phyloP scores from a whole-genome alignment of 345 rosid genomes.

The Sisymbrium irio region DNA sequence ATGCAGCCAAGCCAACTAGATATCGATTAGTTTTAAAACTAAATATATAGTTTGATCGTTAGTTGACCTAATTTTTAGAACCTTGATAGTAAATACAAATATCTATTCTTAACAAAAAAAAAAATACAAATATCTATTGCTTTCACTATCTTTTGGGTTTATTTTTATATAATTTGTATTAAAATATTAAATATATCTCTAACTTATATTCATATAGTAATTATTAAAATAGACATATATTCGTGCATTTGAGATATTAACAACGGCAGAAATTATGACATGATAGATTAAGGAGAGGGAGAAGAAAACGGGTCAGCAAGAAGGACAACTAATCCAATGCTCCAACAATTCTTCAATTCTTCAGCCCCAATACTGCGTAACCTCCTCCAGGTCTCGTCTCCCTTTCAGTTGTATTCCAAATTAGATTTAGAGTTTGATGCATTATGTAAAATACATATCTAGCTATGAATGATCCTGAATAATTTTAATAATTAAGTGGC shows the following conservation, averaged over 20 bases:
- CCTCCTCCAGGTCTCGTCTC: conserved; percentile 46
- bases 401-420: neutral
- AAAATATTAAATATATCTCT: too few relatives aligned
- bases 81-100: too few relatives aligned
- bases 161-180: too few relatives aligned
- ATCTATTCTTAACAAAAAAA: too few relatives aligned
- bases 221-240: neutral
- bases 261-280: neutral
- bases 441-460: neutral
- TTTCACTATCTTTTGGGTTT: neutral
- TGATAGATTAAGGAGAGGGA: conserved; percentile 74
- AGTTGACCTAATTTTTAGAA: neutral
- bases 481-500: neutral
- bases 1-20: neutral
- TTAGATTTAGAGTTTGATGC: neutral
- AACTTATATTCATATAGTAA: neutral
- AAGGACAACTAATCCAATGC: conserved; percentile 33
- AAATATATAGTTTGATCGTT: neutral
- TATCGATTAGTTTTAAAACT: neutral
- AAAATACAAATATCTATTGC: too few relatives aligned
- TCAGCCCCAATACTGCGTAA: conserved; percentile 38
- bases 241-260: neutral
- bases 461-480: neutral
- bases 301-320: conserved; percentile 44
- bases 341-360: conserved; percentile 41